Evolutionary conservation across 495 filamentous ascomycete species (phyloP).

Genomic region (Immersiella caudata): DNA sequence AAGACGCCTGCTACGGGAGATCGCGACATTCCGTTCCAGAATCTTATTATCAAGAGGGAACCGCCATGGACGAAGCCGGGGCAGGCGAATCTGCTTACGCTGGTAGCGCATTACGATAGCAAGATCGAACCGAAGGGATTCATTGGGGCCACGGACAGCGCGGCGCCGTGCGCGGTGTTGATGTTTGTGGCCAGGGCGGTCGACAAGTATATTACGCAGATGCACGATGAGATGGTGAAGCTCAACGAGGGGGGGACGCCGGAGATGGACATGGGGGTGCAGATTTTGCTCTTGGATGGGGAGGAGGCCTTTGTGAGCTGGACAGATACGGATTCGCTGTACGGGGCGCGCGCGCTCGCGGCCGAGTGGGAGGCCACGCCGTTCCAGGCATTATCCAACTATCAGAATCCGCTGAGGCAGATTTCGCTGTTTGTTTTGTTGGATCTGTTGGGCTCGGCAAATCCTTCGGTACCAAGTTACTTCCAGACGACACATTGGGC

Average conservation of each 20-base stretch:
- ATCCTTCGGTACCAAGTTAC: slow-evolving; percentile 74
- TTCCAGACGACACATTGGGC: slow-evolving; percentile 90
- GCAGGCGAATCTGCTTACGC: slow-evolving; percentile 68
- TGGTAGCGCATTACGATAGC: slow-evolving; percentile 95
- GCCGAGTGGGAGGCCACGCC: slow-evolving; percentile 68
- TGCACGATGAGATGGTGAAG: slow-evolving; percentile 42
- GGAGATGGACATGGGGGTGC: slow-evolving; percentile 64
- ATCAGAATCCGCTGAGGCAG: slow-evolving; percentile 67
- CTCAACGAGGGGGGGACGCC: slow-evolving; percentile 37
- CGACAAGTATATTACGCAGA: slow-evolving; percentile 44
- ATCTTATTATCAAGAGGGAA: slow-evolving; percentile 78
- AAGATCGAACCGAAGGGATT: slow-evolving; percentile 76
- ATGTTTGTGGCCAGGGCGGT: slow-evolving; percentile 62
- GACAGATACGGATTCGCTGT: slow-evolving; percentile 76
- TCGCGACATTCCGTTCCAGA: slow-evolving; percentile 73
- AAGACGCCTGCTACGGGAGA: slow-evolving; percentile 69
- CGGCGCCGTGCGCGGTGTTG: slow-evolving; percentile 84
- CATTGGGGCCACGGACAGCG: slow-evolving; percentile 86
- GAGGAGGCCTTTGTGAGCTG: slow-evolving; percentile 84
- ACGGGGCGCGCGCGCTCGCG: slow-evolving; percentile 79
- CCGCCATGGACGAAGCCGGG: slow-evolving; percentile 75
- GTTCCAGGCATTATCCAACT: slow-evolving; percentile 71
- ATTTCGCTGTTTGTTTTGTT: slow-evolving; percentile 86
- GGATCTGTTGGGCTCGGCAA: slow-evolving; percentile 74
- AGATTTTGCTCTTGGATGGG: slow-evolving; percentile 84